Base-by-base conservation (phyloP, 139 green algal genomes). In the Haematococcus sp. region DNA sequence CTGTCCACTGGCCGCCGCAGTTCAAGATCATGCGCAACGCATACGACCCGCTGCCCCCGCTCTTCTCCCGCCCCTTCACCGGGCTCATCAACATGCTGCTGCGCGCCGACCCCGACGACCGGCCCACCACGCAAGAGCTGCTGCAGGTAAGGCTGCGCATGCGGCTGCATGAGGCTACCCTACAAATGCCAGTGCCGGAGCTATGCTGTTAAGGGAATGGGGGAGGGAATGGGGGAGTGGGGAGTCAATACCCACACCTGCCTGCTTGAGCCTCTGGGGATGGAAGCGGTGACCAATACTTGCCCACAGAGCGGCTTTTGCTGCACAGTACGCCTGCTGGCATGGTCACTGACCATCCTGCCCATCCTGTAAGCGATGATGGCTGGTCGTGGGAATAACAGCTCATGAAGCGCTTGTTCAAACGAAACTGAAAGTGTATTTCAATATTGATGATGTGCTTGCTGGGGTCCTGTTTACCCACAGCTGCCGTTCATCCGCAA, bases 21-120 rank as follows among this genome's bases (percentile, higher is more conserved):
- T 80, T 88, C 67, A 88, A 87, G 64, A 84, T 90, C 76, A 68
- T 90, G 51, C 76, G 81, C 27, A 82, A 73, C 33, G 81, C 81
- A 0, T 90, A 86, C 58, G 73, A 82, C 9, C 79, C 81, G 52
- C 71, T 90, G 43, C 84, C 84, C 1, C 68, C 78, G 5, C 27
- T 58, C 43, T 86, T 84, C 82, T 77, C 67, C 63, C 75, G 76
- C 17, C 74, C 71, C 23, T 83, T 90, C 65, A 68, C 80, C 59
- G 74, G 83, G 63, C 76, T 90, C 2, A 79, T 87, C 27, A 81
- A 80, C 40, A 61, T 44, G 43, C 77, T 87, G 74, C 81, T 90
- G 67, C 51, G 81, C 19, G 71, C 79, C 0, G 84, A 90, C 74
- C 84, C 84, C 0, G 76, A 83, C 15, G 74, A 90, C 67, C 43